Conservation (phyloP, 2,329 filamentous ascomycete species). For the Trichoderma sp. region DNA sequence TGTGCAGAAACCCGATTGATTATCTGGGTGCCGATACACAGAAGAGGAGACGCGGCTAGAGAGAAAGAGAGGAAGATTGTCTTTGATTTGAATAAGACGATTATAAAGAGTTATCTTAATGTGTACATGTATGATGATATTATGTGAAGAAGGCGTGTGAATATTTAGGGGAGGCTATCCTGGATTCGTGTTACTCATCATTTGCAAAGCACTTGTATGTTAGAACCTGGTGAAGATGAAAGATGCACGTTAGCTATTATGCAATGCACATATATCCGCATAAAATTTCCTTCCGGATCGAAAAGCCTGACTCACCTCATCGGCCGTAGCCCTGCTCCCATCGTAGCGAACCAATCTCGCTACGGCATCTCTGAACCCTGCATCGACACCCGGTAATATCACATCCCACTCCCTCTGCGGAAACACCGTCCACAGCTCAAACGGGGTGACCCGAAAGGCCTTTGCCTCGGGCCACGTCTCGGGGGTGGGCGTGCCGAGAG, state of each 20-base stretch:
- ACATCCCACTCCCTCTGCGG: slow-evolving; percentile 66
- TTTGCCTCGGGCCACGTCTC: slow-evolving; percentile 80
- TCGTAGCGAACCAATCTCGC: slow-evolving; percentile 71
- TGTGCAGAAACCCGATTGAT: slow-evolving; percentile 87
- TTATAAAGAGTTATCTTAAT: not conserved
- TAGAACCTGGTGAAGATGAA: slow-evolving; percentile 26
- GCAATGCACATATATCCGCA: not conserved
- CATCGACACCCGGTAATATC: slow-evolving; percentile 63
- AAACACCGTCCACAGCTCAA: slow-evolving; percentile 85
- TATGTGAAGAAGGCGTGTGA: not conserved
- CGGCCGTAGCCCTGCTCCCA: slow-evolving; percentile 66
- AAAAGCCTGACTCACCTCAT: slow-evolving; percentile 36
- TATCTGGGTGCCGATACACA: slow-evolving; percentile 49
- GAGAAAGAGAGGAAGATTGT: not conserved
- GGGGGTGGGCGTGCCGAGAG: slow-evolving; percentile 80
- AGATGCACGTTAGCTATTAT: not conserved
- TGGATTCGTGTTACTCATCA: not conserved
- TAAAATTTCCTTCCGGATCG: not conserved
- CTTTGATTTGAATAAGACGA: not conserved
- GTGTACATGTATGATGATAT: slow-evolving; percentile 1
- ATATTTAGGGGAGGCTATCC: not conserved
- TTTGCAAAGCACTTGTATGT: slow-evolving; percentile 24
- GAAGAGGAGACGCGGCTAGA: slow-evolving; percentile 38
- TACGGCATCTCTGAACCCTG: slow-evolving; percentile 65
- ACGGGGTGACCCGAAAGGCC: slow-evolving; percentile 71